A percentile compares a stretch with the other conserved stretches of the same genome.
These are phyloP conservation scores for Amesomyces nigricolor DNA, from an alignment of 2,329 filamentous ascomycete genomes.

Conservation along the genomic window DNA sequence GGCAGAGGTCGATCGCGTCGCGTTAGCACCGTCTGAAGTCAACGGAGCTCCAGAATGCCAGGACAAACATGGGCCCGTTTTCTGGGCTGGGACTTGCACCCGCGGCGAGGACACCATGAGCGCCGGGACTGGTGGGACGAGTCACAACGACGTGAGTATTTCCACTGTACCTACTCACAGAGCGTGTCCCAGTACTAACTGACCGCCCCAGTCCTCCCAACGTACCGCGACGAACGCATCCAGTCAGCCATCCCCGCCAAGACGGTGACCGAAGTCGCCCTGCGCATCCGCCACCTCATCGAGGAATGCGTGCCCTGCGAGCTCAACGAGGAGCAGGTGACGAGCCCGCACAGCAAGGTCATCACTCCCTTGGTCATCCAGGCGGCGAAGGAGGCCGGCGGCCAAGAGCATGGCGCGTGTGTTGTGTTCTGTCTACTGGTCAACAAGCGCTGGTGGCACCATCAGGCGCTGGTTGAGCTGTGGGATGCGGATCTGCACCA, in stretches of 20 bases:
- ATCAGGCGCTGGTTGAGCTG: conserved; percentile 72
- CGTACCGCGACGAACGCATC: conserved; percentile 51
- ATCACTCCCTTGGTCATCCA: conserved; percentile 75
- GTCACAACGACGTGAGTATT: conserved; percentile 27
- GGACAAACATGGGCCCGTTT: conserved; percentile 30
- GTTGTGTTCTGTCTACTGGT: conserved; percentile 81
- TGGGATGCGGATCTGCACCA: conserved; percentile 88
- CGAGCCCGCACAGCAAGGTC: conserved; percentile 73
- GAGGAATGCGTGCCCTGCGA: conserved; percentile 89
- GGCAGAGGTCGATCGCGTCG: background rate
- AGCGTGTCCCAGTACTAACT: conserved; percentile 2
- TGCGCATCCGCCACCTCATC: conserved; percentile 85
- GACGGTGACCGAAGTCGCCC: conserved; percentile 82
- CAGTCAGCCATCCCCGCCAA: conserved; percentile 65
- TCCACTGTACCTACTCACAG: background rate
- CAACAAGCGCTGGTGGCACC: conserved; percentile 66
- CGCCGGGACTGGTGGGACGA: conserved; percentile 29
- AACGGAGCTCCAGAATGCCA: conserved; percentile 14
- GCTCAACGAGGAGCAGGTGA: conserved; percentile 69
- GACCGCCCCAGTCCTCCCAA: conserved; percentile 56
- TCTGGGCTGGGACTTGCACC: conserved; percentile 31
- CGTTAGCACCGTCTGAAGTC: conserved; percentile 14
- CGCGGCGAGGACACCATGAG: conserved; percentile 24
- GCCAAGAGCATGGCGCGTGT: conserved; percentile 66
- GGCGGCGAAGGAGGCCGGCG: conserved; percentile 77